Evolutionary conservation across 2,329 filamentous ascomycete genomes (phyloP).

Genomic region (Myriosclerotinia scirpicola): DNA sequence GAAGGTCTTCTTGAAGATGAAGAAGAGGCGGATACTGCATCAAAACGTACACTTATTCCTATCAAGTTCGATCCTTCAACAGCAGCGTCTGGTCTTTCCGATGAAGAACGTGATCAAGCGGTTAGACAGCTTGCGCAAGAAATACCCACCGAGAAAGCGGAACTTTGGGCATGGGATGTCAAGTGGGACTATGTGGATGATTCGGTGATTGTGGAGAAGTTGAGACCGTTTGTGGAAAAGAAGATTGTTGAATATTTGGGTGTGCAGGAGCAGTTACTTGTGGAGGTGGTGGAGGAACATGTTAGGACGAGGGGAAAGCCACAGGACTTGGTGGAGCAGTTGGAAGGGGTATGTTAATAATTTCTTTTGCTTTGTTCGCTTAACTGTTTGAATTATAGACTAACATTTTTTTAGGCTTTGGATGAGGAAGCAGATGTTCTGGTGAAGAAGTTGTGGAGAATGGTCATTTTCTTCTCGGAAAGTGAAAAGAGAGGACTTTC

Average conservation of each 20-base stretch:
- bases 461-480: constrained; percentile 98
- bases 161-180: constrained; percentile 88
- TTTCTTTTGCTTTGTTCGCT: not conserved
- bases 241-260: constrained; percentile 97
- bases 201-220: constrained; percentile 75
- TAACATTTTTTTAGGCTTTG: constrained; percentile 59
- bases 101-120: constrained; percentile 83
- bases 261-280: constrained; percentile 92
- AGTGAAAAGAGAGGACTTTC: constrained; percentile 86
- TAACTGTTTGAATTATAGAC: not conserved
- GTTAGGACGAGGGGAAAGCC: constrained; percentile 73
- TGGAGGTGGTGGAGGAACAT: constrained; percentile 89
- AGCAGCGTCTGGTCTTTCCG: constrained; percentile 67
- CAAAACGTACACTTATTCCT: constrained; percentile 74
- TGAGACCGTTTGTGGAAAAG: constrained; percentile 94
- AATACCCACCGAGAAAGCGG: constrained; percentile 83
- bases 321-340: constrained; percentile 77
- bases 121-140: constrained; percentile 81
- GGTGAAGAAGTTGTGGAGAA: constrained; percentile 96
- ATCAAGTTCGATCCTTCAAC: constrained; percentile 73
- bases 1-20: constrained; percentile 95
- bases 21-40: constrained; percentile 70
- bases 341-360: constrained; percentile 68
- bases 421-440: constrained; percentile 93
- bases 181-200: constrained; percentile 92